Percentiles rank a stretch among this genome's conserved stretches.
Conservation (phyloP, 805 yeast species). For the Suhomyces vadensis region DNA sequence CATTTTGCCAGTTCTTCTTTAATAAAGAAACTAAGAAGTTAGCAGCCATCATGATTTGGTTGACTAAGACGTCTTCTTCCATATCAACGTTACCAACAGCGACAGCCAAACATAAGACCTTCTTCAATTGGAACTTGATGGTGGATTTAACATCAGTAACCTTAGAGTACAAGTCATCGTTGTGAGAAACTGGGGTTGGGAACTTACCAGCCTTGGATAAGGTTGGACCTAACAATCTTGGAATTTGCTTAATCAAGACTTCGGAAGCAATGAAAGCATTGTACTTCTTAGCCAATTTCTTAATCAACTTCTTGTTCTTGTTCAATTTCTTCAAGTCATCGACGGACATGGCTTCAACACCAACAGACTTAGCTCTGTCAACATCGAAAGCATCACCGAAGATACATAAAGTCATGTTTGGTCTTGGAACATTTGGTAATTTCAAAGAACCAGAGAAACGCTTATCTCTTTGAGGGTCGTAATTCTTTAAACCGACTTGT, state of each 20-base stretch:
- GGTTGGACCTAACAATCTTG: slow-evolving; percentile 99
- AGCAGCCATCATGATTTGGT: slow-evolving; percentile 98
- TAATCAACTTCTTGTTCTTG: slow-evolving; percentile 99
- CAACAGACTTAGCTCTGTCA: slow-evolving; percentile 99
- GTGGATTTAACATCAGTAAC: slow-evolving; percentile 97
- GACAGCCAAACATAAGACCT: slow-evolving; percentile 99
- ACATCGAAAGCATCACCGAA: slow-evolving; percentile 99
- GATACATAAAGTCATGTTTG: slow-evolving; percentile 99
- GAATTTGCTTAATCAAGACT: slow-evolving; percentile 98
- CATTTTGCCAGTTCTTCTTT: slow-evolving; percentile 99
- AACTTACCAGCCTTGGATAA: slow-evolving; percentile 99
- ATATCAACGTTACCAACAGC: slow-evolving; percentile 99
- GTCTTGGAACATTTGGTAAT: slow-evolving; percentile 99
- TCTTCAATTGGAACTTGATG: slow-evolving; percentile 99
- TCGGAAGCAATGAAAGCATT: slow-evolving; percentile 99
- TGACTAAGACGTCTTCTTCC: slow-evolving; percentile 94
- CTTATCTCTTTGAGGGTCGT: slow-evolving; percentile 99
- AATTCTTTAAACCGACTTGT: slow-evolving; percentile 99
- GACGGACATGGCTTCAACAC: slow-evolving; percentile 99
- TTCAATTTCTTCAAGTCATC: slow-evolving; percentile 99
- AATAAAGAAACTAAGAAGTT: slow-evolving; percentile 98
- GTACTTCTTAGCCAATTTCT: slow-evolving; percentile 99
- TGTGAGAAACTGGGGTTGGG: slow-evolving; percentile 99
- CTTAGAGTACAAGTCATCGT: slow-evolving; percentile 95
- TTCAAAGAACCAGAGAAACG: slow-evolving; percentile 99